Base-by-base conservation (phyloP, 139 green algal genomes). In the Chlamydomonas applanata region DNA sequence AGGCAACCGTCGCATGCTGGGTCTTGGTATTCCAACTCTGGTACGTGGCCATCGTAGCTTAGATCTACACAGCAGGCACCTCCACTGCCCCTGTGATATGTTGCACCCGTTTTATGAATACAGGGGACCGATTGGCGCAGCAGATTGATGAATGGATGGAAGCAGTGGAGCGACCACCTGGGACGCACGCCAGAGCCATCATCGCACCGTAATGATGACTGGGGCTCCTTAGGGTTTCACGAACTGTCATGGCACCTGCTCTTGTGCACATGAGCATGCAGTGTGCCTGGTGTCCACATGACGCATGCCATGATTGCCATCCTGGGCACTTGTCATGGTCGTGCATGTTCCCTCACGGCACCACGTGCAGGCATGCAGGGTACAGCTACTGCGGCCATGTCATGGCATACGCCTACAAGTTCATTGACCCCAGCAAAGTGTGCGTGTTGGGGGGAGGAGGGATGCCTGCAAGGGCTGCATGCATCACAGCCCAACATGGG, bases 351-450 rank as follows among this genome's bases (percentile, higher is more conserved):
- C n/a, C n/a, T n/a, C n/a, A n/a, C n/a, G n/a, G n/a, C n/a, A n/a
- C n/a, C n/a, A n/a, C n/a, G n/a, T n/a, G 25, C 71, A 87, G 78
- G 13, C 93, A 97, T 76, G 93, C 93, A 14, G 93, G 93, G 3
- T 95, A 96, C 72, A 66, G 77, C 7, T 97, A 95, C 71, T 95
- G 88, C 54, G 93, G 93, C 1, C 87, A 95, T 53, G 87, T 95
- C 11, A 92, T 94, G 83, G 93, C 93, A 0, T 78, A 95, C 52
- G 89, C 90, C 0, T 97, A 96, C 83, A 84, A 77, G 14, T 71
- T 90, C 62, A 91, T 97, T 3, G 73, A 93, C 33, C 76, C 89
- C 17, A 59, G 54, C 22, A 71, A 79, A 67, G 86, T 94, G 92
- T 97, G 72, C 87, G 89, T 84, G 17, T 2, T n/a, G n/a, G n/a